Evolutionary conservation across 2,329 filamentous ascomycete species (phyloP), one percentile per base, ranked within the genome.

Genomic region (Leptographium flavum): DNA sequence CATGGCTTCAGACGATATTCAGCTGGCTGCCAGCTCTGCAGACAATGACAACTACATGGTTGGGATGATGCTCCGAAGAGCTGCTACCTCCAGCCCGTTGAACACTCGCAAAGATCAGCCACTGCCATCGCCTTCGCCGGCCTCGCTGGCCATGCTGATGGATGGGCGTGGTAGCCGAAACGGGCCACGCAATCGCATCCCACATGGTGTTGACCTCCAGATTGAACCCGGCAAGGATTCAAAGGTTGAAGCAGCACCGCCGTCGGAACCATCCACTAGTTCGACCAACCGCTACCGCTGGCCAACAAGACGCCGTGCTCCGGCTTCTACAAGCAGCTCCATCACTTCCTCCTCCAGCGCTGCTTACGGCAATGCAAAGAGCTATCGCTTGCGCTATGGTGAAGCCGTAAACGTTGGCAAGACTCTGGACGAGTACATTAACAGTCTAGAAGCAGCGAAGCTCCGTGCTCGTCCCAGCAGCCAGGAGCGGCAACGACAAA

Each of bases 381-480:
- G 68, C 53, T 57, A 73, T 50, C 67, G 52, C 4, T 43, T 41
- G 41, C 49, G 52, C 25, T 47, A 77, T 44, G 70, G 69, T 8
- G 45, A 70, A 65, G 50, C 66, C 60, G 41, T 67, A 59, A 33
- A 64, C 11, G 80, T 75, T 53, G 73, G 71, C 35, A 74, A 79
- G 50, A 85, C 77, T 51, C 73, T 86, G 31, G 84, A 93, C 53
- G 80, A 88, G 51, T 93, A 92, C 57, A 88, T 94, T 51, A 86
- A 79, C 62, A 92, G 86, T 57, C 65, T 94, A 1, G 87, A 94
- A 30, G 75, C 86, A 42, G 84, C 86, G 10, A 78, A 79, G 46
- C 69, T 66, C 50, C 72, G 68, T 50, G 74, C 71, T 39, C 70
- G 77, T 8, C 73, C 75, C 44, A 69, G 56, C 37, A 76, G 72